Percentiles rank a stretch among this genome's conserved stretches.
Conservation (phyloP, 169 alveolate genomes). For the Plasmodium fragile region DNA sequence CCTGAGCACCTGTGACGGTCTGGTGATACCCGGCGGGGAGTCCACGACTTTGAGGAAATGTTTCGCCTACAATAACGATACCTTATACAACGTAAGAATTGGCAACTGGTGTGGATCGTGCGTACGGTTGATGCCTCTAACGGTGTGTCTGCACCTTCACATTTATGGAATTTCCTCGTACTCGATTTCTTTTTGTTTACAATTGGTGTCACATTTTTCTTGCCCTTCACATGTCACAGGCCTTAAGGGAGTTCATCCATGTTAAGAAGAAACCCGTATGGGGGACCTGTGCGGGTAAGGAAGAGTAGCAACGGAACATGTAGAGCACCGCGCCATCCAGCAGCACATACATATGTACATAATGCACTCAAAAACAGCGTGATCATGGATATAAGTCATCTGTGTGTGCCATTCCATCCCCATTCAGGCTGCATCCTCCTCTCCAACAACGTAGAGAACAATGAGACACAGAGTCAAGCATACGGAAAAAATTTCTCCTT, state of each 20-base stretch:
- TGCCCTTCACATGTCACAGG: constrained; percentile 2
- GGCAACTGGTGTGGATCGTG: neutral
- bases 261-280: constrained; percentile 57
- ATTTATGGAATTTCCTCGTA: neutral
- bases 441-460: constrained; percentile 50
- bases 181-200: neutral
- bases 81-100: constrained; percentile 47
- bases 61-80: constrained; percentile 54
- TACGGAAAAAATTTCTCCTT: constrained; percentile 43
- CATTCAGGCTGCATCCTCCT: constrained; percentile 52
- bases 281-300: constrained; percentile 73
- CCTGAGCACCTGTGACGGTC: constrained; percentile 41
- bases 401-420: neutral
- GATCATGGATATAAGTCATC: neutral
- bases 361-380: neutral
- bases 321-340: neutral
- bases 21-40: constrained; percentile 76
- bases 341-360: neutral
- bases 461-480: neutral
- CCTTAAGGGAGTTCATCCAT: constrained; percentile 45
- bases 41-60: constrained; percentile 58
- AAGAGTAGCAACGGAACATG: neutral
- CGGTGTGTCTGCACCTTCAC: neutral
- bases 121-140: neutral
- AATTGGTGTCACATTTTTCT: neutral